phyloP scores from a whole-genome alignment of 2,329 filamentous ascomycete genomes.

The Botrytis deweyae region DNA sequence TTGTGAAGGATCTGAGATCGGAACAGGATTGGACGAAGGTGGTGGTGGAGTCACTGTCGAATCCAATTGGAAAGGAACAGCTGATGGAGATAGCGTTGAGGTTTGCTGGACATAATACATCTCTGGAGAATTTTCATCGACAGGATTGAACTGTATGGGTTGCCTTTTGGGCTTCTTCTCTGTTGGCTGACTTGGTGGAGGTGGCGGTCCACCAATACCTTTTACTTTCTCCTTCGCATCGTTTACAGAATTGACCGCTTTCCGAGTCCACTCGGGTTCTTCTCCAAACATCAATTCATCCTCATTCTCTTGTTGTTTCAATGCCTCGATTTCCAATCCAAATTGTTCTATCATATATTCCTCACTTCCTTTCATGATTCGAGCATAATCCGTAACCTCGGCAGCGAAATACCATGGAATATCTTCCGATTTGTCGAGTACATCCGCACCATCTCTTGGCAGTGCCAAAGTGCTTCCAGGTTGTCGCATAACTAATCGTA shows the following conservation, averaged over 20 bases:
- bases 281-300: constrained; percentile 91
- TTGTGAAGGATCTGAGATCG: constrained; percentile 2
- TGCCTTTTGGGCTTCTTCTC: constrained; percentile 49
- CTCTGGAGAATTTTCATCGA: constrained; percentile 47
- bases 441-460: constrained; percentile 74
- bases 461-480: constrained; percentile 82
- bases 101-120: constrained; percentile 52
- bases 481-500: constrained; percentile 80
- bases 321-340: constrained; percentile 71
- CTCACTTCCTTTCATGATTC: constrained; percentile 90
- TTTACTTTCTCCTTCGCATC: constrained; percentile 73
- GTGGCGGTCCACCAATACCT: constrained; percentile 65
- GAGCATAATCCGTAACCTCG: constrained; percentile 90
- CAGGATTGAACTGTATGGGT: constrained; percentile 50
- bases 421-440: constrained; percentile 66
- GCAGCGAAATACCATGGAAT: constrained; percentile 95
- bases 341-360: constrained; percentile 84
- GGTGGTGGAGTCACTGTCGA: not conserved
- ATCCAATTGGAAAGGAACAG: constrained; percentile 1
- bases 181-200: constrained; percentile 49
- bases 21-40: not conserved
- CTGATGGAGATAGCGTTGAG: constrained; percentile 6
- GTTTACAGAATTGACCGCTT: constrained; percentile 72
- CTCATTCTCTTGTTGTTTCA: constrained; percentile 76
- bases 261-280: constrained; percentile 88